Percentiles rank a stretch among this genome's conserved stretches.
Conservation (phyloP, 129 eudicot genomes). For the Artemisia argyi region DNA sequence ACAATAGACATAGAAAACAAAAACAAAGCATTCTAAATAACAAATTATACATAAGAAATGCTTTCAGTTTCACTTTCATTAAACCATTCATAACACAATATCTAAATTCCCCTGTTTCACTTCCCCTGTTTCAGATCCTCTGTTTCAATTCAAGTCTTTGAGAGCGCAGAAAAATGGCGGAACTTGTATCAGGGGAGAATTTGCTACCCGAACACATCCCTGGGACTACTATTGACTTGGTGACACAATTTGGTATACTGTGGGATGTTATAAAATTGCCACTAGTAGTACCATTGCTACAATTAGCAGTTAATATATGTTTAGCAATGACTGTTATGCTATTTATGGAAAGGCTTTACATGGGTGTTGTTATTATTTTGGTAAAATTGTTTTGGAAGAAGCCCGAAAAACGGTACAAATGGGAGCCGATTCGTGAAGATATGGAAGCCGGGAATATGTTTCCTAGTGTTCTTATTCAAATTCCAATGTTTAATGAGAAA, state of each 20-base stretch:
- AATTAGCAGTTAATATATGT: slow-evolving; percentile 52
- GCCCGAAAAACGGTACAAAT: slow-evolving; percentile 70
- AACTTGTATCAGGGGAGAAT: slow-evolving; percentile 36
- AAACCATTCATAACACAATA: no score
- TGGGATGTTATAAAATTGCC: slow-evolving; percentile 64
- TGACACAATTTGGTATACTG: slow-evolving; percentile 44
- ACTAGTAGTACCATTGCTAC: slow-evolving; percentile 68
- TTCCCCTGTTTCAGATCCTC: slow-evolving; percentile 19
- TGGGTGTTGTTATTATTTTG: slow-evolving; percentile 71
- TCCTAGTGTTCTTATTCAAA: slow-evolving; percentile 76
- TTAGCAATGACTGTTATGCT: slow-evolving; percentile 67
- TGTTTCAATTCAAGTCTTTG: slow-evolving; percentile 27
- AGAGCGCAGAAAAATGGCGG: slow-evolving; percentile 51
- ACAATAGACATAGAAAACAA: slow-evolving; percentile 7
- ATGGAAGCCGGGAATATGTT: slow-evolving; percentile 58
- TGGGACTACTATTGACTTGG: slow-evolving; percentile 47
- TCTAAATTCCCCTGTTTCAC: slow-evolving; percentile 9
- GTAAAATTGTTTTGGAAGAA: slow-evolving; percentile 70
- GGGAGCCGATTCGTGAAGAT: slow-evolving; percentile 64
- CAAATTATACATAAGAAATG: not conserved
- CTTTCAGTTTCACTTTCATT: slow-evolving; percentile 5
- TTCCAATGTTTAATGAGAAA: slow-evolving; percentile 86
- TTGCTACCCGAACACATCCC: slow-evolving; percentile 47
- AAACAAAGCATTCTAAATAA: not conserved
- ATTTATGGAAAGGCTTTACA: slow-evolving; percentile 74